Base-by-base conservation (phyloP, 139 green algal species). In the Chlorella ohadii region DNA sequence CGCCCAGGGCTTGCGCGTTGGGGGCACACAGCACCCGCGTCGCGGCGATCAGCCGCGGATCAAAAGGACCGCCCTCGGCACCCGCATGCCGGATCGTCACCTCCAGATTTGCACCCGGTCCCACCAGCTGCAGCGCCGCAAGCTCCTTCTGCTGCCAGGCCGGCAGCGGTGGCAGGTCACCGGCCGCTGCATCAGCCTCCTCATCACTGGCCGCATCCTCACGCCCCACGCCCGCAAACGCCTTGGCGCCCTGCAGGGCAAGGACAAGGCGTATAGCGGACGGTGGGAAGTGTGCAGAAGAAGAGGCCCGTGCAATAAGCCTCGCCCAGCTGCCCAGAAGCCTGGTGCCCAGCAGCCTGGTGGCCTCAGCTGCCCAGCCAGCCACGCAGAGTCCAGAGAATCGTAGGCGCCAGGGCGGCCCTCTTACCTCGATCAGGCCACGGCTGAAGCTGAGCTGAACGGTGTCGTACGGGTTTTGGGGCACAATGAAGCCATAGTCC, bases 401-500 rank as follows among this genome's bases (percentile, higher is more conserved):
- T n/a, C n/a, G n/a, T n/a, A n/a, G n/a, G n/a, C 44, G 44, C 7
- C 44, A 9, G 44, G 7, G 7, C 44, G 44, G 7, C 6, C 44
- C 34, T 22, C 85, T 27, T 56, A 86, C 88, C 84, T 95, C 86
- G 3, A 98, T 64, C 34, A 96, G 39, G 3, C 88, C 80, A 0
- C 86, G 57, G 56, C 95, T 91, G 59, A 97, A 98, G 63, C 86
- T 81, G 33, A 98, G 88, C 72, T 93, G 84, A 27, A 98, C 91
- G 17, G 78, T 72, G 84, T 98, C 96, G 65, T 95, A 81, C 0
- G 91, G 92, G 84, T 98, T 98, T 85, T 77, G 75, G 0, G 75
- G 75, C 0, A 96, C 68, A 0, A 98, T 57, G 82, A 98, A 98
- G 55, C 94, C 92, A 78, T 98, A 98, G 87, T 98, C 96, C 25